Evolutionary conservation across 2,329 filamentous ascomycete species (phyloP).

Genomic region (Neonectria sp.): DNA sequence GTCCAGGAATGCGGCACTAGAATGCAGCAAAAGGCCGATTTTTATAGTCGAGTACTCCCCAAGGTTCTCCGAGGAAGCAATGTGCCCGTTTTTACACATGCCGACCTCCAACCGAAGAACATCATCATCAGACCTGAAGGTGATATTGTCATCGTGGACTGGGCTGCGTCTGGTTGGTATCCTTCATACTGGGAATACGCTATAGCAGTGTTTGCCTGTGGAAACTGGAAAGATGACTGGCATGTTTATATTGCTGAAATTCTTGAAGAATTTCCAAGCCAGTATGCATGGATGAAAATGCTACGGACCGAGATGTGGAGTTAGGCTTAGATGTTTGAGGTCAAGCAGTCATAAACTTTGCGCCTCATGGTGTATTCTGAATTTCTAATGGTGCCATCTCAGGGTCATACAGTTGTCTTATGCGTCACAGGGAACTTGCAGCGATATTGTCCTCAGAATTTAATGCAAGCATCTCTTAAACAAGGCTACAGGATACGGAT

Average conservation of each 20-base stretch:
- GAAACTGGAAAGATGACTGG: slow-evolving; percentile 26
- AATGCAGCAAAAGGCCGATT: slow-evolving; percentile 6
- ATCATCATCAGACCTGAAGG: slow-evolving; percentile 24
- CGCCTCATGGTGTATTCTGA: too few relatives aligned
- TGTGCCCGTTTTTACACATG: slow-evolving; percentile 31
- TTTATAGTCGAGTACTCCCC: slow-evolving; percentile 21
- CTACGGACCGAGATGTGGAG: slow-evolving; percentile 4
- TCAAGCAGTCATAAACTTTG: too few relatives aligned
- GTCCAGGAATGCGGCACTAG: neutral
- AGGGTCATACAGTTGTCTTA: too few relatives aligned
- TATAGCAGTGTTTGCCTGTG: slow-evolving; percentile 17
- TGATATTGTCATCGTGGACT: slow-evolving; percentile 26
- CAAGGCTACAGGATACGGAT: too few relatives aligned
- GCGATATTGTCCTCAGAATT: too few relatives aligned
- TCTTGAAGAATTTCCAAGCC: slow-evolving; percentile 13
- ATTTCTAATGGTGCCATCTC: too few relatives aligned
- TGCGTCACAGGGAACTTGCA: too few relatives aligned
- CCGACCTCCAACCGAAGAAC: slow-evolving; percentile 32
- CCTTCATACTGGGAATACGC: slow-evolving; percentile 33
- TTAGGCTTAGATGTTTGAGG: neutral
- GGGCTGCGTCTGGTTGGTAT: slow-evolving; percentile 32
- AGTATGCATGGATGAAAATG: slow-evolving; percentile 6
- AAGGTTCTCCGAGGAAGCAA: slow-evolving; percentile 7
- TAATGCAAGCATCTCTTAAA: too few relatives aligned
- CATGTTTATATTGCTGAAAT: slow-evolving; percentile 11